Evolutionary conservation across 2,329 filamentous ascomycete species (phyloP).

Genomic region (Alternaria ethzedia): DNA sequence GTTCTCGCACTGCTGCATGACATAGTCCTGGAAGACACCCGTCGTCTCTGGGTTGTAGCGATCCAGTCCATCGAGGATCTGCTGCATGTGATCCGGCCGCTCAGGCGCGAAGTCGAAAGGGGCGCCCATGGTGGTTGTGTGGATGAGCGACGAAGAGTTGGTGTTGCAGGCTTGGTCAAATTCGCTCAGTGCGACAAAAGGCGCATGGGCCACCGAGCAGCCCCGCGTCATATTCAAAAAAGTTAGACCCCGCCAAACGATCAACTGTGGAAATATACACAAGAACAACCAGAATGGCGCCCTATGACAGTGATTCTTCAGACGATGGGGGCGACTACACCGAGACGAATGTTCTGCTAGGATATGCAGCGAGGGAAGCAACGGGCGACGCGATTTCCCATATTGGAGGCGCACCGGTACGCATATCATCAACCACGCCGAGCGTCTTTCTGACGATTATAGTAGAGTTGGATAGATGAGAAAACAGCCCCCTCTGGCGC

Average conservation of each 20-base stretch:
- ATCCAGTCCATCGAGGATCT: constrained; percentile 95
- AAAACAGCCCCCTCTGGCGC: constrained; percentile 73
- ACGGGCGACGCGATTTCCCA: constrained; percentile 86
- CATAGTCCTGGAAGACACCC: constrained; percentile 89
- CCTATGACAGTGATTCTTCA: constrained; percentile 88
- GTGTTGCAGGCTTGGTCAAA: constrained; percentile 24
- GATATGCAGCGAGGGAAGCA: constrained; percentile 81
- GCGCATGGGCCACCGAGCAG: constrained; percentile 13
- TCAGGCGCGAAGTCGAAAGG: constrained; percentile 88
- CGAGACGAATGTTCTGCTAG: constrained; percentile 86
- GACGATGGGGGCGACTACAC: constrained; percentile 70
- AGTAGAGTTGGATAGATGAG: constrained; percentile 79
- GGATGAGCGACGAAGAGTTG: constrained; percentile 32
- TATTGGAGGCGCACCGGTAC: constrained; percentile 84
- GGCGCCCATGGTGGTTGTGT: constrained; percentile 52
- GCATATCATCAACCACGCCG: constrained; percentile 41
- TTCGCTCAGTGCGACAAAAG: constrained; percentile 25
- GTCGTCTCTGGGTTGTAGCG: constrained; percentile 99
- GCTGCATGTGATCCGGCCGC: constrained; percentile 88
- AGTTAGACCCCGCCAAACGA: constrained; percentile 15
- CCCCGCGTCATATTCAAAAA: constrained; percentile 15
- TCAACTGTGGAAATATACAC: background rate
- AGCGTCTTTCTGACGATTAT: background rate
- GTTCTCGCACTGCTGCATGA: constrained; percentile 92
- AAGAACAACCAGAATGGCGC: constrained; percentile 61